A percentile compares a stretch with the other conserved stretches of the same genome.
These are phyloP conservation scores for Komagataella kurtzmanii DNA, from an alignment of 805 yeast species.

Conservation along the genomic window DNA sequence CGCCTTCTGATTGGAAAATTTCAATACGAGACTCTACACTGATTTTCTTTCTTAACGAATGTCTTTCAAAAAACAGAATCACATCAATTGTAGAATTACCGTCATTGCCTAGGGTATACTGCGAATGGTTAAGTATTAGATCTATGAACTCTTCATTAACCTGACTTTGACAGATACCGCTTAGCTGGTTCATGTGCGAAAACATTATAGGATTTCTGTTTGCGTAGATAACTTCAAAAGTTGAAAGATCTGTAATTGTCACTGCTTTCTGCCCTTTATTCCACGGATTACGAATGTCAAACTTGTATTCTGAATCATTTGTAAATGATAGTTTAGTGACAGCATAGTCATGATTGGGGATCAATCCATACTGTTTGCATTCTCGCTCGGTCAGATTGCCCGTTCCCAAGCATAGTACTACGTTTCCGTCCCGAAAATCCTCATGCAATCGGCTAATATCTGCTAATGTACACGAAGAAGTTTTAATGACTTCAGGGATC, in stretches of 20 bases:
- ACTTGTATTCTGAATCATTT: conserved; percentile 5
- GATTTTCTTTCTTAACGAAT: neutral
- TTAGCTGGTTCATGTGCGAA: neutral
- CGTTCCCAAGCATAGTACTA: conserved; percentile 59
- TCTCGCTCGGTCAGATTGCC: conserved; percentile 25
- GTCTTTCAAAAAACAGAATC: neutral
- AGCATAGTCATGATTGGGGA: conserved; percentile 61
- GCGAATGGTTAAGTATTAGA: neutral
- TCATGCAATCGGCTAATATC: conserved; percentile 18
- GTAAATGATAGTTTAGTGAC: conserved; percentile 20
- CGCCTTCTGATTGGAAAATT: neutral
- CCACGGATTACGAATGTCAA: conserved; percentile 36
- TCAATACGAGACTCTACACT: neutral
- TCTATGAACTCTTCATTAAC: neutral
- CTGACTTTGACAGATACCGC: neutral
- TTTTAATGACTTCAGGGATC: conserved; percentile 47
- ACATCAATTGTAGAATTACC: neutral
- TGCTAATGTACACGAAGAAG: conserved; percentile 16
- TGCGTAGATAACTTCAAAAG: conserved; percentile 41
- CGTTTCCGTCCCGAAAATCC: conserved; percentile 17
- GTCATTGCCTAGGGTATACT: neutral
- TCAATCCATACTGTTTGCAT: conserved; percentile 22
- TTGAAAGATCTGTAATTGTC: conserved; percentile 17
- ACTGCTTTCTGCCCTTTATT: conserved; percentile 9
- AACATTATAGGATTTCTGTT: conserved; percentile 44